Base-by-base conservation (phyloP, 1,284 basidiomycete genomes). In the Ganoderma sp. region DNA sequence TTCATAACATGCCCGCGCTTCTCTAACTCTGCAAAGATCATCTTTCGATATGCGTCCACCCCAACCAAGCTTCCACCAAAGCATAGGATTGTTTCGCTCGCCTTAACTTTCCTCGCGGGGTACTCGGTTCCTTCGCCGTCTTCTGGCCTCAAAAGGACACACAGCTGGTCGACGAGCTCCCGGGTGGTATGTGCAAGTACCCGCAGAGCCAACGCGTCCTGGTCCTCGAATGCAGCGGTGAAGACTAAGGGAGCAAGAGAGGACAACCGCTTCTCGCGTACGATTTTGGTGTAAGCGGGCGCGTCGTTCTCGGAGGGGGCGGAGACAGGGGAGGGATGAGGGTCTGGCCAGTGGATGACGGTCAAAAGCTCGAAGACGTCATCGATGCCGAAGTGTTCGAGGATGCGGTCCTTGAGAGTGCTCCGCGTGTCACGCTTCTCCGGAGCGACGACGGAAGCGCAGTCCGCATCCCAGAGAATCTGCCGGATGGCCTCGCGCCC, bases 21-120 rank as follows among this genome's bases (percentile, higher is more conserved):
- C 66, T 77, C 82, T 32, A 94, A 82, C 43, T 85, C 84, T 14
- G 87, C 86, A 48, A 92, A 74, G 3, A 94, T 79, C 71, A 93
- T 75, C 25, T 84, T 80, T 57, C 90, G 82, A 69, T 93, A 93
- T 43, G 74, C 77, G 62, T 84, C 82, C 2, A 91, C 77, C 0
- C 89, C 87, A 1, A 87, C 87, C 68, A 92, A 76, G n/a, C 90
- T 92, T 3, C 91, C 91, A 10, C 91, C 91, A 68, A 94, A 89
- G 66, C 88, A 91, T 17, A 94, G 73, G 1, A 93, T 84, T 34
- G 86, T 83, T 1, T 88, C 83, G 50, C 80, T 76, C 0, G 91
- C 84, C 50, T 80, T 81, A 59, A 92, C 83, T 0, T 82, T 81
- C 10, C 80, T 81, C 12, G 83, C 79, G 54, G 79, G 75, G 54